A percentile compares a stretch with the other conserved stretches of the same genome.
phyloP scores from a whole-genome alignment of 345 rosid genomes.

The Citrus inodora region DNA sequence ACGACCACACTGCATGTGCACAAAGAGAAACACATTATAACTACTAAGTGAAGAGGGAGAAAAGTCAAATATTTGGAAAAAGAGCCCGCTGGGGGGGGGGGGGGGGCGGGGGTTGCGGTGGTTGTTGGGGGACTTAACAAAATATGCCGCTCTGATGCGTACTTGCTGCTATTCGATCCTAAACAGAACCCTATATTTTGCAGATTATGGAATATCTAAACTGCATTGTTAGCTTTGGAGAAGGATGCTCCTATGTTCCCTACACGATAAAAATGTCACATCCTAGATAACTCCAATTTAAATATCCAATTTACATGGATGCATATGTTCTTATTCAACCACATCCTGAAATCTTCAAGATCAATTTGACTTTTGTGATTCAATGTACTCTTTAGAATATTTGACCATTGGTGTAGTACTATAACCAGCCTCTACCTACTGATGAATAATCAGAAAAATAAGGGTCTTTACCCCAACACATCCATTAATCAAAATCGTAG shows the following conservation, averaged over 20 bases:
- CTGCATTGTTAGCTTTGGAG: neutral
- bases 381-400: neutral
- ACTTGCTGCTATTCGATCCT: neutral
- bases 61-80: neutral
- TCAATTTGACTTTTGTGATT: neutral
- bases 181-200: neutral
- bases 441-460: neutral
- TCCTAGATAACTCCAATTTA: neutral
- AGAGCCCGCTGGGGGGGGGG: neutral
- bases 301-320: neutral
- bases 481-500: neutral
- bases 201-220: neutral
- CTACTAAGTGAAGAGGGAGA: neutral
- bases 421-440: neutral
- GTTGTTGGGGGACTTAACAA: neutral
- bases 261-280: neutral
- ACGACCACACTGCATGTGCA: conserved; percentile 59
- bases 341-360: neutral
- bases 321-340: neutral
- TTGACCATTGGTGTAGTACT: neutral
- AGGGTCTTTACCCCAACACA: neutral
- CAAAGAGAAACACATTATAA: neutral
- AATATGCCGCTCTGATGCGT: neutral
- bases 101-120: neutral
- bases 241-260: neutral